phyloP scores from a whole-genome alignment of 129 eudicot genomes.

The Pittosporum tobira region DNA sequence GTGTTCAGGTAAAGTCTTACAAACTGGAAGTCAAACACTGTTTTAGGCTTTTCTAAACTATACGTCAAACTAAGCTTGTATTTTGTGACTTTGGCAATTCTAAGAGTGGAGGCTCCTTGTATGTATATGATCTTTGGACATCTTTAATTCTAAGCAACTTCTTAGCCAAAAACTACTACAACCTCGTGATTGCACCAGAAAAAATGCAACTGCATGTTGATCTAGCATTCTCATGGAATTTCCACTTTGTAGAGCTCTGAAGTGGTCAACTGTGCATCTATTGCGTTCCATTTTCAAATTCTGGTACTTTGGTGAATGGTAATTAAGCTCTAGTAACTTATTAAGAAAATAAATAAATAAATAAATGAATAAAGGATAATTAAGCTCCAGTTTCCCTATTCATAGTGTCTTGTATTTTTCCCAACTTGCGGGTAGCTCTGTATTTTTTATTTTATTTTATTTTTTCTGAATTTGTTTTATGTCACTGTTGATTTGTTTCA shows the following conservation, averaged over 20 bases:
- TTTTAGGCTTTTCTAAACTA: background rate
- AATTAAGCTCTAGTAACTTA: no score
- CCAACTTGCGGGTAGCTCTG: no score
- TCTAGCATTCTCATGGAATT: background rate
- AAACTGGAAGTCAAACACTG: background rate
- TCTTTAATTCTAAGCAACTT: background rate
- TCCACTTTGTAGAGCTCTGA: background rate
- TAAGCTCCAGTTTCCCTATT: no score
- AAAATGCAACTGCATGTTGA: background rate
- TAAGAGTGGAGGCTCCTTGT: background rate
- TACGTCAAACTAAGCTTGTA: background rate
- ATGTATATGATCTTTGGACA: no score
- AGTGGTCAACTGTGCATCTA: background rate
- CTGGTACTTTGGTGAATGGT: background rate
- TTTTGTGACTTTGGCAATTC: background rate
- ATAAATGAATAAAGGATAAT: no score
- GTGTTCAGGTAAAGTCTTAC: slow-evolving; percentile 67
- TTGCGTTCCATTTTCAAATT: background rate
- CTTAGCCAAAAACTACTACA: background rate
- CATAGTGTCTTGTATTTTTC: no score
- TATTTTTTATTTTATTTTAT: no score
- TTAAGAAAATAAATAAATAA: no score
- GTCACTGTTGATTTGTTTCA: no score
- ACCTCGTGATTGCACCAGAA: no score
- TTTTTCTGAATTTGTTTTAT: no score